Base-by-base conservation (phyloP, 352 stramenopile species). In the Phytophthora tubulina region DNA sequence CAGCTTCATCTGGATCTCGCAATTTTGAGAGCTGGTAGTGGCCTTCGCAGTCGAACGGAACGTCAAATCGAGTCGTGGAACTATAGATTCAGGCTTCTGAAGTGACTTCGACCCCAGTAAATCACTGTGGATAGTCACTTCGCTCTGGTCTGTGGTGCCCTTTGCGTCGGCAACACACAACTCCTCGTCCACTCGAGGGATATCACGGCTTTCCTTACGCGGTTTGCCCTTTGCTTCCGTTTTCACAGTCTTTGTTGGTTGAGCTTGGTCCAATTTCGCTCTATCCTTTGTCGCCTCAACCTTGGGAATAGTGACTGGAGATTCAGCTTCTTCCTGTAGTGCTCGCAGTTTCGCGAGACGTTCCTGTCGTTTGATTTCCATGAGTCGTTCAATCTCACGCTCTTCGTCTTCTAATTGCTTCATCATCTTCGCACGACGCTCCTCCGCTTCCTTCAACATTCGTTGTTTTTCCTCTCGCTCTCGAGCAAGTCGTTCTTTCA, bases 401-500 rank as follows among this genome's bases (percentile, higher is more conserved):
- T 95, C 86, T 67, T 96, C 86, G 4, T 92, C 85, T 45, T 94
- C 86, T 10, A 96, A 62, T 67, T 92, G 73, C 39, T 84, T 78
- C 63, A 94, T 74, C 73, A 94, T 88, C 31, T 76, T 75, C 2
- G 67, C 45, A 4, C 85, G 82, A 36, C 85, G 70, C 3, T 73
- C 74, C 35, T 93, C 85, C 0, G 86, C 85, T 33, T 92, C 63
- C 17, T 76, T 79, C 17, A 93, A 27, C 9, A 76, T 67, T 0
- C 71, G 65, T 31, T 91, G 74, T 27, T 94, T 94, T 3, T 78
- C 80, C 17, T 82, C 63, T 36, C 84, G 73, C 33, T 95, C 85
- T 5, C 76, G 62, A 21, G 41, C 57, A 0, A 92, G 70, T 2
- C 72, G 68, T 49, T 80, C 63, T 49, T 90, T 82, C 38, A 92